Base-by-base conservation (phyloP, 148 eudicot species). In the Cornus kousa region DNA sequence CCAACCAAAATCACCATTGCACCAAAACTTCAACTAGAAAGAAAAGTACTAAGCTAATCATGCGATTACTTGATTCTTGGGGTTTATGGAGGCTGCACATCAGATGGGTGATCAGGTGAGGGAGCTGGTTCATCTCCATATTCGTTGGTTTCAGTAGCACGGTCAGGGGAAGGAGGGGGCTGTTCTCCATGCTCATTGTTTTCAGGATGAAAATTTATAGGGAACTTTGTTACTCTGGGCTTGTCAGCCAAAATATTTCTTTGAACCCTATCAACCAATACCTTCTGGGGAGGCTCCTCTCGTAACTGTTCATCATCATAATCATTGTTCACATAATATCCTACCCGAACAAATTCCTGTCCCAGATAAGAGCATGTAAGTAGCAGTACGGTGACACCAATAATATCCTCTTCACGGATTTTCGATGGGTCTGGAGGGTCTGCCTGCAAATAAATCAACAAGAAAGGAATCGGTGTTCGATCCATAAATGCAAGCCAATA, bases 231-330 rank as follows among this genome's bases (percentile, higher is more conserved):
- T 50, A 95, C 98, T 82, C 98, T 82, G 2, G 97, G 98, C 81
- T 95, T 95, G 75, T 95, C 97, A 17, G 97, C 80, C 77, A 95
- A 74, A 71, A 95, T 92, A 73, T 90, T 93, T 64, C 97, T 87
- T 78, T 89, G 98, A 53, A 95, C 87, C 85, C 74, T 90, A 75
- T 95, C 97, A 5, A 93, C 81, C 73, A 90, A 67, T 53, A 95
- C 93, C 87, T 91, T 95, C 75, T 87, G 96, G 17, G 98, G 98
- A 31, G 98, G 97, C 77, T 95, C 97, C 82, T 93, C 96, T 79
- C 84, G 86, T 80, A 95, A 85, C 78, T 89, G 83, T 74, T 85
- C 94, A 84, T 92, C 95, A n/a, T 91, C 97, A 68, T 95, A 93
- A 68, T 88, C 97, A 74, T 92, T 90, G 87, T 95, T 95, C 74